Conservation (phyloP, 805 yeast genomes). For the Wickerhamomyces canadensis region DNA sequence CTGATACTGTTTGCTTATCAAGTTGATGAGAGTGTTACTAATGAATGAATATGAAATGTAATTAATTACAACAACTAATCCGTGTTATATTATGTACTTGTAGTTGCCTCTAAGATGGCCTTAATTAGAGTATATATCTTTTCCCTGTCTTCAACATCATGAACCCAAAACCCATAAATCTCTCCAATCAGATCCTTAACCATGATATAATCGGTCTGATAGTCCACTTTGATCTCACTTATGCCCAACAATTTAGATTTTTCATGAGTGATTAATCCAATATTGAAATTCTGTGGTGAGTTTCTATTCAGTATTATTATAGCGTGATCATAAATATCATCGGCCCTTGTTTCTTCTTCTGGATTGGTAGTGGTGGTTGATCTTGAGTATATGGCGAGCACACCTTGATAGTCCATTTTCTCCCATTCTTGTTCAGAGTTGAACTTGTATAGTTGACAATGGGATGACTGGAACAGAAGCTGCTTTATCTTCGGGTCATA, state of each 20-base stretch:
- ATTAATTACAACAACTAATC: no score
- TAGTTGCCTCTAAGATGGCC: conserved; percentile 12
- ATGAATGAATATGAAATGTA: no score
- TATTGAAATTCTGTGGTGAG: conserved; percentile 64
- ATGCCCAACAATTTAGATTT: conserved; percentile 33
- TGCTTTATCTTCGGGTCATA: conserved; percentile 71
- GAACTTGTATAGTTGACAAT: conserved; percentile 65
- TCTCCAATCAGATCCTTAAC: conserved; percentile 63
- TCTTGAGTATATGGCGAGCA: conserved; percentile 58
- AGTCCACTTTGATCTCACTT: conserved; percentile 57
- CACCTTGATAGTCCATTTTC: conserved; percentile 66
- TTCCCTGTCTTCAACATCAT: conserved; percentile 60
- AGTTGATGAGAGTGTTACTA: no score
- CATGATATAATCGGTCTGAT: conserved; percentile 64
- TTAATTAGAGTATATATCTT: conserved; percentile 45
- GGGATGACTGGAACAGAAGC: conserved; percentile 62
- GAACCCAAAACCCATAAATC: conserved; percentile 76
- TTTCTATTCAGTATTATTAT: conserved; percentile 62
- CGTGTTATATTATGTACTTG: neutral
- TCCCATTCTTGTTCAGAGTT: conserved; percentile 58
- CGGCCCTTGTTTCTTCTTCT: conserved; percentile 18
- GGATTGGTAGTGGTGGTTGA: conserved; percentile 19
- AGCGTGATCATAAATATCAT: conserved; percentile 52
- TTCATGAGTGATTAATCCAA: conserved; percentile 59
- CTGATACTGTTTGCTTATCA: neutral